Conservation (phyloP, 345 rosid species). For the Tarenaya hassleriana region DNA sequence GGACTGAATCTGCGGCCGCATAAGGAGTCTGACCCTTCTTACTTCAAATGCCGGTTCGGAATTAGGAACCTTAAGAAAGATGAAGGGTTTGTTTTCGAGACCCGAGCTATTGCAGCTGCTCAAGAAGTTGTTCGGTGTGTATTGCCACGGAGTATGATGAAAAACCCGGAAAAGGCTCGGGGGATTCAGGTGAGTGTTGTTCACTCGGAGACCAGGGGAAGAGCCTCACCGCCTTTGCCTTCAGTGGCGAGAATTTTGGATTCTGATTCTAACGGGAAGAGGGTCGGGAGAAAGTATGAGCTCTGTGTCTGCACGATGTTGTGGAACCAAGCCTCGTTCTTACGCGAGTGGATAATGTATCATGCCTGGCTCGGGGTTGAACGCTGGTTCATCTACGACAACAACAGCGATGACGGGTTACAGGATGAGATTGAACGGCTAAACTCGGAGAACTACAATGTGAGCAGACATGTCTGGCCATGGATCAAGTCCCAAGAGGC, state of each 20-base stretch:
- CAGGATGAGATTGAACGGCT: constrained; percentile 54
- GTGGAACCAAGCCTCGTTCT: constrained; percentile 83
- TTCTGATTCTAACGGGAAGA: constrained; percentile 38
- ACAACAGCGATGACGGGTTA: constrained; percentile 77
- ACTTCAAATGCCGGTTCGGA: constrained; percentile 66
- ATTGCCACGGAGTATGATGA: constrained; percentile 51
- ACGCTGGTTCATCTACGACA: constrained; percentile 95
- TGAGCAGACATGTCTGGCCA: constrained; percentile 81
- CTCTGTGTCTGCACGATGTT: constrained; percentile 90
- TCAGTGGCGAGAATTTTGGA: constrained; percentile 54
- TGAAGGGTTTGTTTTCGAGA: constrained; percentile 37
- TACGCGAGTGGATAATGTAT: constrained; percentile 82
- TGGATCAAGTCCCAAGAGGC: constrained; percentile 99
- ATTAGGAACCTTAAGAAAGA: constrained; percentile 36
- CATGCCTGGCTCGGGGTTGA: constrained; percentile 91
- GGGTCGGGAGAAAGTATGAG: constrained; percentile 40
- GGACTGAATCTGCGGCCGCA: constrained; percentile 89
- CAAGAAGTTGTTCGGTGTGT: constrained; percentile 90
- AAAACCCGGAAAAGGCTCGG: constrained; percentile 40
- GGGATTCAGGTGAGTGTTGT: constrained; percentile 36
- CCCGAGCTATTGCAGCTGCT: constrained; percentile 66
- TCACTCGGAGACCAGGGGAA: constrained; percentile 18
- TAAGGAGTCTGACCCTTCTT: constrained; percentile 51
- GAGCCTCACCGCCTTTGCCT: constrained; percentile 24
- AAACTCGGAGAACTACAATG: constrained; percentile 47